Percentiles rank a stretch among this genome's conserved stretches.
phyloP scores from a whole-genome alignment of 129 eudicot species.

The Tagetes patula region DNA sequence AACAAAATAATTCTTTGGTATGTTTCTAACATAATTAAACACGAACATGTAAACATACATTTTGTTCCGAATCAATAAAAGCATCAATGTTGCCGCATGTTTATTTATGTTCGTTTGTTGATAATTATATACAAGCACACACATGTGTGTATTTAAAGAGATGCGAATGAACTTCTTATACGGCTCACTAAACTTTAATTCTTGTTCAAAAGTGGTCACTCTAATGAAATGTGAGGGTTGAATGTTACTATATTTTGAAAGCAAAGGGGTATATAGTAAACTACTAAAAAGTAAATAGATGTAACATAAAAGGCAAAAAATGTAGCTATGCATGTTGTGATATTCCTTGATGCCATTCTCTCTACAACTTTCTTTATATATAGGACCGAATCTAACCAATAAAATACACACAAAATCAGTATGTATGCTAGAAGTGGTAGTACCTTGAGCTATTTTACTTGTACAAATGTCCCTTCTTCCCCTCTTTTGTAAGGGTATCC shows the following conservation, averaged over 20 bases:
- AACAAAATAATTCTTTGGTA: no score
- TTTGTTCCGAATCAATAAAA: no score
- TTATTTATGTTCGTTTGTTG: no score
- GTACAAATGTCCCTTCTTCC: slow-evolving; percentile 13
- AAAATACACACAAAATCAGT: slow-evolving; percentile 2
- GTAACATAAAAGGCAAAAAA: slow-evolving; percentile 17
- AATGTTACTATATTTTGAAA: background rate
- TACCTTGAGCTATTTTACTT: slow-evolving; percentile 12
- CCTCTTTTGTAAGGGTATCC: slow-evolving; percentile 40
- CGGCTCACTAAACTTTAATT: no score
- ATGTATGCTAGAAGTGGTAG: slow-evolving; percentile 11
- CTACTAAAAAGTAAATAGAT: background rate
- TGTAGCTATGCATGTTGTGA: slow-evolving; percentile 45
- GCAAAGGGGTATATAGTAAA: background rate
- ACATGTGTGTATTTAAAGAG: no score
- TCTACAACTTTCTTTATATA: slow-evolving; percentile 43
- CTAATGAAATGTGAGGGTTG: background rate
- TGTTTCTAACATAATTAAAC: no score
- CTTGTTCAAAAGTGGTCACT: background rate
- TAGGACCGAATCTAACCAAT: slow-evolving; percentile 47
- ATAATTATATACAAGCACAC: no score
- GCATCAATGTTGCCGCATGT: no score
- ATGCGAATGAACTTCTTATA: no score
- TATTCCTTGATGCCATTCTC: slow-evolving; percentile 41
- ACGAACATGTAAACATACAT: no score